A percentile compares a stretch with the other conserved stretches of the same genome.
phyloP scores from a whole-genome alignment of 2,329 filamentous ascomycete genomes.

The Atkinsonella hypoxylon region DNA sequence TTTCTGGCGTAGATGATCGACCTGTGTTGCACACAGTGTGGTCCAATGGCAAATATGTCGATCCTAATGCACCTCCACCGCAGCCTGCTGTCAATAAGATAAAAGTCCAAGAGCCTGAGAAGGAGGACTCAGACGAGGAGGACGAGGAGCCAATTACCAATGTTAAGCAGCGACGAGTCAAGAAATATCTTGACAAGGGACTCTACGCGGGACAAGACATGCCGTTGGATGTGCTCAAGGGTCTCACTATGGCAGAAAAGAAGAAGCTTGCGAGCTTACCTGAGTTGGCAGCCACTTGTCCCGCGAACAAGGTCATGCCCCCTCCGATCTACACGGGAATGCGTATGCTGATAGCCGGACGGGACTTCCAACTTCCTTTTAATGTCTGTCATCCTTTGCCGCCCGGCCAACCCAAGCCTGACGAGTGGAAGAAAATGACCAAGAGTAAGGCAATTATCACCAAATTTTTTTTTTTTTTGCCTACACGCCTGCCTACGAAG shows the following conservation, averaged over 20 bases:
- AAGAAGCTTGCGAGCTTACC: constrained; percentile 36
- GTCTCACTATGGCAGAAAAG: constrained; percentile 38
- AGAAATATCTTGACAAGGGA: constrained; percentile 72
- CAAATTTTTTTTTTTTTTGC: background rate
- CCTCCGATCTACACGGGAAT: constrained; percentile 69
- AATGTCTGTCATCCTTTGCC: constrained; percentile 82
- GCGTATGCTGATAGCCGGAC: constrained; percentile 55
- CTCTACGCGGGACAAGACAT: constrained; percentile 74
- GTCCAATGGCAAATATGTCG: constrained; percentile 52
- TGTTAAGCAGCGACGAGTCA: constrained; percentile 37
- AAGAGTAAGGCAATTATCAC: constrained; percentile 48
- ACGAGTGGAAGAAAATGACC: constrained; percentile 85
- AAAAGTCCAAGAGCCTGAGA: constrained; percentile 12
- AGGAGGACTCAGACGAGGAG: constrained; percentile 10
- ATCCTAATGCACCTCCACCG: constrained; percentile 28
- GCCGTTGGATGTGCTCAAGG: constrained; percentile 33
- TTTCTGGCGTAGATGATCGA: constrained; percentile 42
- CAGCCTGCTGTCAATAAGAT: constrained; percentile 26
- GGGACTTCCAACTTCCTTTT: constrained; percentile 81
- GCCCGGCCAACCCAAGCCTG: constrained; percentile 76
- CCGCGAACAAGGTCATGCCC: constrained; percentile 50
- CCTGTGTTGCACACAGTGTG: constrained; percentile 48
- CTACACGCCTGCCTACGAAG: background rate
- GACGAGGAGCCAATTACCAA: constrained; percentile 16
- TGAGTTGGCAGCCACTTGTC: constrained; percentile 32